Percentiles rank a stretch among this genome's conserved stretches.
phyloP scores from a whole-genome alignment of 2,329 filamentous ascomycete genomes.

The Dactylellina drechsleri region DNA sequence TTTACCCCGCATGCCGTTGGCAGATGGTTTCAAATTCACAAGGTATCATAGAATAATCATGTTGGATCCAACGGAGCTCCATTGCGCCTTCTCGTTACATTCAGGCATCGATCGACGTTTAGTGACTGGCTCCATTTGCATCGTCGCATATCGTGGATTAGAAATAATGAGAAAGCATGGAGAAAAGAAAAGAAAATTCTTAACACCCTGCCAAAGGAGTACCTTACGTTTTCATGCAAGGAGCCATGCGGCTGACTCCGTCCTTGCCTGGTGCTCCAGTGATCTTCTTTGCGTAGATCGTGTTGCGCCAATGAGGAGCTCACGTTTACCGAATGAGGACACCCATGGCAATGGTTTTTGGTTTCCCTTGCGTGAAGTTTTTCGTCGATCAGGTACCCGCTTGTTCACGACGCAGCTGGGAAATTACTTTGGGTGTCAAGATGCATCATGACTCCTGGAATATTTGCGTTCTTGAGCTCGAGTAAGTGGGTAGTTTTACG shows the following conservation, averaged over 20 bases:
- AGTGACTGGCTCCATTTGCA: too few relatives aligned
- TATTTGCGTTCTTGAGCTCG: neutral
- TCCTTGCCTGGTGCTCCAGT: neutral
- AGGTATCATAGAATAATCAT: too few relatives aligned
- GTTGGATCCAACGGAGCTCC: too few relatives aligned
- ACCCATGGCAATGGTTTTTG: conserved; percentile 9
- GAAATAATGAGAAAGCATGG: too few relatives aligned
- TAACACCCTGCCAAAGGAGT: neutral
- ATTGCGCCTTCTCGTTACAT: too few relatives aligned
- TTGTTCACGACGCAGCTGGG: too few relatives aligned
- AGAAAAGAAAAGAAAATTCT: too few relatives aligned
- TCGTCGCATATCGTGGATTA: too few relatives aligned
- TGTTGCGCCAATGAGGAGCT: conserved; percentile 2
- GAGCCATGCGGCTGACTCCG: conserved; percentile 4
- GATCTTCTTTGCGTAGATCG: conserved; percentile 3
- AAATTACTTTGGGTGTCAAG: too few relatives aligned
- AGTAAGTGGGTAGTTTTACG: too few relatives aligned
- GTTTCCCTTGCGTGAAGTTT: neutral
- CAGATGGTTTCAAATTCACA: neutral
- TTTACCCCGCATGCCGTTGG: conserved; percentile 3
- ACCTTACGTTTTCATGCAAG: conserved; percentile 19
- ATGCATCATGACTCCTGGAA: neutral
- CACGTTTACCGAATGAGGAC: conserved; percentile 9
- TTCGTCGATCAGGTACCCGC: conserved; percentile 34
- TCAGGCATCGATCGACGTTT: too few relatives aligned